phyloP scores from a whole-genome alignment of 1,284 basidiomycete genomes.

The Trametes pubescens region DNA sequence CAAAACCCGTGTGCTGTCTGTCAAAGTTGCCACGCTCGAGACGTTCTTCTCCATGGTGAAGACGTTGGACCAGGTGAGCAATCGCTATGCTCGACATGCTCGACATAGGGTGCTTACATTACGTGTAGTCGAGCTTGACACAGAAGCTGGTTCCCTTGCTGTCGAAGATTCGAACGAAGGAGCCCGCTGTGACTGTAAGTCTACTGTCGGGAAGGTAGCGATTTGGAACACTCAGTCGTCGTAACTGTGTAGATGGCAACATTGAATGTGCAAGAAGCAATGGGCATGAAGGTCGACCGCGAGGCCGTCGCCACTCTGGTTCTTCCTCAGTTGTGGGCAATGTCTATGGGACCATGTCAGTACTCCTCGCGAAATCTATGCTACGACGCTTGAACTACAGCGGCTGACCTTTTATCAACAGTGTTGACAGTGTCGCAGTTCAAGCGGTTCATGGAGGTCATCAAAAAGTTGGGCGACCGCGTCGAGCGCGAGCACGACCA shows the following conservation, averaged over 20 bases:
- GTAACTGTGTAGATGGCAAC: conserved; percentile 78
- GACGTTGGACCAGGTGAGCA: conserved; percentile 86
- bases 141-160: conserved; percentile 95
- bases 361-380: conserved; percentile 29
- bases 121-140: conserved; percentile 75
- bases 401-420: conserved; percentile 39
- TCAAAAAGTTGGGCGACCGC: conserved; percentile 76
- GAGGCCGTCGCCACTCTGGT: conserved; percentile 95
- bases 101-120: conserved; percentile 7
- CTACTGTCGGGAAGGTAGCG: background rate
- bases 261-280: conserved; percentile 93
- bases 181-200: conserved; percentile 88
- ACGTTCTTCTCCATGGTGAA: conserved; percentile 95
- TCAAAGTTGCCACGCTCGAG: conserved; percentile 89
- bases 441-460: conserved; percentile 86
- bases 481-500: conserved; percentile 89
- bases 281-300: conserved; percentile 94
- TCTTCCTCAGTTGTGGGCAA: conserved; percentile 93
- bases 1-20: conserved; percentile 84
- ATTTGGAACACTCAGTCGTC: conserved; percentile 2
- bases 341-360: conserved; percentile 95
- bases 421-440: conserved; percentile 94
- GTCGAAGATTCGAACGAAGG: conserved; percentile 94
- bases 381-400: background rate
- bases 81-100: background rate